phyloP scores from a whole-genome alignment of 345 rosid genomes.

The Citrus reticulata region DNA sequence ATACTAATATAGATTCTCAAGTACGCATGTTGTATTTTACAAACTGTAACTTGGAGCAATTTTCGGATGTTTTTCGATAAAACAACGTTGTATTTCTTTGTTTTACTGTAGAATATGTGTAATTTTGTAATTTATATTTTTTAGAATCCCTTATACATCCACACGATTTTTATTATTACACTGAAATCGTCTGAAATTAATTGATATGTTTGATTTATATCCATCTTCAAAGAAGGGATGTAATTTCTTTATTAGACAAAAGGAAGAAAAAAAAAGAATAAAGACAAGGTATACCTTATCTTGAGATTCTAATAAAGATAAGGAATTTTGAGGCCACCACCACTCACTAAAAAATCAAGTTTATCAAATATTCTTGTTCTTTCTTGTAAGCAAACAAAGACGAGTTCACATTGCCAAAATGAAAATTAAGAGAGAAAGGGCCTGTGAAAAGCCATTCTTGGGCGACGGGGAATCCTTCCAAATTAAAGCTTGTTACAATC shows the following conservation, averaged over 20 bases:
- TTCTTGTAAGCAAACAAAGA: conserved; percentile 17
- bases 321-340: conserved; percentile 20
- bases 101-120: no score
- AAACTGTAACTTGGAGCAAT: no score
- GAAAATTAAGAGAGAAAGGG: conserved; percentile 1
- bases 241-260: neutral
- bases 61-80: no score
- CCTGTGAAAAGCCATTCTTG: conserved; percentile 9
- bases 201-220: no score
- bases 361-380: conserved; percentile 33
- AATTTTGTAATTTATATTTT: no score
- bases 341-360: neutral
- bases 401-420: conserved; percentile 25
- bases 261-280: neutral
- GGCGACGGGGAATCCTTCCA: conserved; percentile 23
- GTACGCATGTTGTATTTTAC: no score
- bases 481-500: neutral
- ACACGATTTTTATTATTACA: neutral
- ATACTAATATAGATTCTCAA: no score
- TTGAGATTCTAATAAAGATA: conserved; percentile 1
- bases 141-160: no score
- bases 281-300: conserved; percentile 3
- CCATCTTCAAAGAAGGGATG: neutral
- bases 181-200: neutral
- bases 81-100: no score